Base-by-base conservation (phyloP, 1,284 basidiomycete species). In the Ceratobasidium sp. region DNA sequence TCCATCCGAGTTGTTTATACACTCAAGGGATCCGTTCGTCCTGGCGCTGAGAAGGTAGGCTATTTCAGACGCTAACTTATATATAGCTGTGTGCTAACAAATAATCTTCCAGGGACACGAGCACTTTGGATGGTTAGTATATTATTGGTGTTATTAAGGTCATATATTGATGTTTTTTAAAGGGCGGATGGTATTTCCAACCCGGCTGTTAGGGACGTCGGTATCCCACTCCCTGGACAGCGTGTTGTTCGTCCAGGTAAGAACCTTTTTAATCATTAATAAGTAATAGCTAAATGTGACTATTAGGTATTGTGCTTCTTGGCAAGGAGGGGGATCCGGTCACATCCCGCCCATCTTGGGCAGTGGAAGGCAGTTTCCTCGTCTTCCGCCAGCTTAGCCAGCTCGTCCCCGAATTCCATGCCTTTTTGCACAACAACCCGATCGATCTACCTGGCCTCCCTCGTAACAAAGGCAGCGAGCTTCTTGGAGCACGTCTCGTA, bases 401-500 rank as follows among this genome's bases (percentile, higher is more conserved):
- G 47, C 60, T 54, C 22, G 76, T 76, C 8, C 76, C 76, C 24
- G 73, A 76, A 31, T 76, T 76, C 67, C 62, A 75, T 27, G 31
- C 63, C 8, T 76, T 75, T 62, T 45, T 76, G 51, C 24, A 69
- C 24, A 41, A 64, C 5, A 75, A 76, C 62, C 62, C 76, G 5
- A 45, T 75, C 11, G 60, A 36, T 3, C 27, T 59, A 1, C 27
- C 36, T 15, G 62, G 48, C 17, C 15, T 87, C 19, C 81, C 84
- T 2, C 76, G 76, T 2, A 79, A 84, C 65, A 78, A 87, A 72
- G 86, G 86, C 5, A 85, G 83, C 29, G 87, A 86, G 50, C 81
- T 88, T 8, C 81, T 88, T 14, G 88, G 88, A n/a, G 88, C 89
- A 0, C 83, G 88, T 36, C 79, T 89, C 57, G 80, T 89, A 19